A percentile compares a stretch with the other conserved stretches of the same genome.
Conservation (phyloP, 768 basidiomycete species). For the Nevesoporus exiguus region DNA sequence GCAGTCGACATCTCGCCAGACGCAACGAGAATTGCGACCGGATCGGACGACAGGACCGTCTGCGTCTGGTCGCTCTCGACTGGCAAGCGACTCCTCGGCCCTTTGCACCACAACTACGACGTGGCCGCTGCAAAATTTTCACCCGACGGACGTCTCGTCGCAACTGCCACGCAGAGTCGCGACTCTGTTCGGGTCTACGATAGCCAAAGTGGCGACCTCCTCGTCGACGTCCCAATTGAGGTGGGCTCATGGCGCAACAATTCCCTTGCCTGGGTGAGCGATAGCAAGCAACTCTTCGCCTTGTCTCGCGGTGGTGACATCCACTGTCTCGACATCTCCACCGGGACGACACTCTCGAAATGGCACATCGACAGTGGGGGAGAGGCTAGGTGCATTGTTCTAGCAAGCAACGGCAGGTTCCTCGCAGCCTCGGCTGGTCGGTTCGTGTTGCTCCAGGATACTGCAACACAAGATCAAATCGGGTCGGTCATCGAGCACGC, state of each 20-base stretch:
- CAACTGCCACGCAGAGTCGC: not conserved
- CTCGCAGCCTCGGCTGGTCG: not conserved
- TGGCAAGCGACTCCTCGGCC: not conserved
- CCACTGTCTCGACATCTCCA: not conserved
- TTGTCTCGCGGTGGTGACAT: not conserved
- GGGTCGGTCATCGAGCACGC: not conserved
- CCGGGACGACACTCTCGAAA: not conserved
- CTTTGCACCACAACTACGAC: not conserved
- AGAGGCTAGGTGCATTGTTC: not conserved
- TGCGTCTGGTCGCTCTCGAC: too few species aligned
- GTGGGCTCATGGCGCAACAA: not conserved
- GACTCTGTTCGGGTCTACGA: not conserved
- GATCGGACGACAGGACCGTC: too few species aligned
- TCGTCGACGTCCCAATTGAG: not conserved
- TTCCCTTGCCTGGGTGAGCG: not conserved
- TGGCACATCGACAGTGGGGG: not conserved
- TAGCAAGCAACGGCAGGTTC: not conserved
- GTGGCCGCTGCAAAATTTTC: constrained; percentile 1
- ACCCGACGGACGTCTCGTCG: not conserved
- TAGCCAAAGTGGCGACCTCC: not conserved
- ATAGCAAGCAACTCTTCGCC: not conserved
- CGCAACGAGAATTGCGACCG: too few species aligned
- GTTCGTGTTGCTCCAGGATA: not conserved
- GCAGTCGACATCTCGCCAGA: not conserved
- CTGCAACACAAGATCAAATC: not conserved